Evolutionary conservation across 495 filamentous ascomycete species (phyloP).

Genomic region (Hypoxylon rickii): DNA sequence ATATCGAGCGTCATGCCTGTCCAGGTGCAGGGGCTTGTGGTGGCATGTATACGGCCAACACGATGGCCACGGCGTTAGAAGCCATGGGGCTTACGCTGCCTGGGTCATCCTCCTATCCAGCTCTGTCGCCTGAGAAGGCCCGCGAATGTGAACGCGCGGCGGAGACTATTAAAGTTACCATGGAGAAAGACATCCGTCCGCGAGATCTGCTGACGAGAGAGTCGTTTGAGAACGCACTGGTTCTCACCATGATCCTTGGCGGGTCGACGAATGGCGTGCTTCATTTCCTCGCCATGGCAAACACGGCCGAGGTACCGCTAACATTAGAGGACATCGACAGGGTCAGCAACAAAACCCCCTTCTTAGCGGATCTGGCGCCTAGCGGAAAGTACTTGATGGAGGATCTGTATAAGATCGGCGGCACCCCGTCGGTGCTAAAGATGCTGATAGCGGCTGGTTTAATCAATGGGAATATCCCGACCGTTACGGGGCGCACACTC

Average conservation of each 20-base stretch:
- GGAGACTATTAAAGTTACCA: slow-evolving; percentile 78
- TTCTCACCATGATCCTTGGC: slow-evolving; percentile 90
- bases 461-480: slow-evolving; percentile 81
- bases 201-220: slow-evolving; percentile 81
- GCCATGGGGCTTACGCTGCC: slow-evolving; percentile 91
- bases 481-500: slow-evolving; percentile 90
- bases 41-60: slow-evolving; percentile 97
- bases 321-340: slow-evolving; percentile 87
- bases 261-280: slow-evolving; percentile 92
- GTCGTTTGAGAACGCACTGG: slow-evolving; percentile 91
- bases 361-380: slow-evolving; percentile 91
- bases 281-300: slow-evolving; percentile 94
- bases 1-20: slow-evolving; percentile 84
- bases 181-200: slow-evolving; percentile 87
- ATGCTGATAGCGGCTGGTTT: slow-evolving; percentile 80
- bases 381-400: slow-evolving; percentile 90
- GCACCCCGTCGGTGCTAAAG: slow-evolving; percentile 90
- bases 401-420: slow-evolving; percentile 92
- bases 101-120: slow-evolving; percentile 88
- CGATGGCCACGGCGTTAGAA: slow-evolving; percentile 95
- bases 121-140: slow-evolving; percentile 84
- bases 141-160: slow-evolving; percentile 89
- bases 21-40: slow-evolving; percentile 94
- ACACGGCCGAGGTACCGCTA: slow-evolving; percentile 80
- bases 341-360: slow-evolving; percentile 86